Conservation (phyloP, 192 early-diverging fungal species). For the Kappamyces sp. region DNA sequence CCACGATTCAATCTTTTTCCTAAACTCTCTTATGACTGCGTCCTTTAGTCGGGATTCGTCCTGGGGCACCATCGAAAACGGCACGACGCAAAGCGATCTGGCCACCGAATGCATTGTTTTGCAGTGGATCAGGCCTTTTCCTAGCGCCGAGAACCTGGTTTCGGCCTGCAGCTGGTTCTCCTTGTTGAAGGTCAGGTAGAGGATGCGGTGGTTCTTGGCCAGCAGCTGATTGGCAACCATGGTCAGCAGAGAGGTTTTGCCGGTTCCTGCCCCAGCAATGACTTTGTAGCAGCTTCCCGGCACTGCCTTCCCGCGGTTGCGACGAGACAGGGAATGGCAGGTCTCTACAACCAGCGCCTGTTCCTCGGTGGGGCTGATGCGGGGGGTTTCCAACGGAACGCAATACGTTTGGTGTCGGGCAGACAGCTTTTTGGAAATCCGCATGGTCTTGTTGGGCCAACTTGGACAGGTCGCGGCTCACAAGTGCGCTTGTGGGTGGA, state of each 20-base stretch:
- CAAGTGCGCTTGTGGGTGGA: too few relatives aligned
- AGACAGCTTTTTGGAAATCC: too few relatives aligned
- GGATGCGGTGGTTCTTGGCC: constrained; percentile 9
- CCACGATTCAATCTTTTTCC: too few relatives aligned
- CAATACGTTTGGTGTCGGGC: too few relatives aligned
- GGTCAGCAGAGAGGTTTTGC: constrained; percentile 18
- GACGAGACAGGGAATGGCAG: too few relatives aligned
- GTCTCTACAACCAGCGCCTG: too few relatives aligned
- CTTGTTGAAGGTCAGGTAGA: constrained; percentile 25
- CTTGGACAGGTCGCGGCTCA: too few relatives aligned
- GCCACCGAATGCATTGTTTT: constrained; percentile 18
- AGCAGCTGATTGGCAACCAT: constrained; percentile 16
- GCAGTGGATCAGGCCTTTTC: constrained; percentile 5
- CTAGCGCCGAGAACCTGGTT: constrained; percentile 2
- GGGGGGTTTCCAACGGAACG: too few relatives aligned
- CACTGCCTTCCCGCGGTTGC: too few relatives aligned
- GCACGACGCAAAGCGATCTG: neutral
- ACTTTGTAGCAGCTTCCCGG: too few relatives aligned
- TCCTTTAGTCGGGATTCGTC: constrained; percentile 11
- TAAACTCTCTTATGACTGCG: constrained; percentile 15
- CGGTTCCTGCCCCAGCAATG: constrained; percentile 12
- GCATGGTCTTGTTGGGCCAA: too few relatives aligned
- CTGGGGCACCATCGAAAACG: constrained; percentile 11
- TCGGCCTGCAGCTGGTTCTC: constrained; percentile 17
- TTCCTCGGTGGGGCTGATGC: too few relatives aligned